Conservation (phyloP, 2,329 filamentous ascomycete species). For the Colletotrichum godetiae region DNA sequence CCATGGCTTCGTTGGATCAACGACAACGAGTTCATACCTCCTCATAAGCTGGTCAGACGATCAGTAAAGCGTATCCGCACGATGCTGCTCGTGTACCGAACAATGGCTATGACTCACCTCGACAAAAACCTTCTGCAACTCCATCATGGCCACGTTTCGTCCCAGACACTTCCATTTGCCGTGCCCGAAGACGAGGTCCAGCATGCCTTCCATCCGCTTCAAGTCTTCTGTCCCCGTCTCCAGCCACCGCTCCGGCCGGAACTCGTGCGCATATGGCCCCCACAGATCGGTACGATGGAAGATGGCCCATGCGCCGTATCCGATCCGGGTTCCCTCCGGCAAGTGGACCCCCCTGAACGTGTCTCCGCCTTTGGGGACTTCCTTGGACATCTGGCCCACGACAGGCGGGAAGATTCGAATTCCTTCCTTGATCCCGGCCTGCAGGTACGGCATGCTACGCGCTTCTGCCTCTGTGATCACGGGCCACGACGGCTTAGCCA, state of each 20-base stretch:
- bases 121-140: too few species aligned
- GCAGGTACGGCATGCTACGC: neutral
- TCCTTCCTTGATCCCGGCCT: neutral
- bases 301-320: neutral
- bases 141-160: too few species aligned
- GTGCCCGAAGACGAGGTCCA: too few species aligned
- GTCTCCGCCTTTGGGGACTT: neutral
- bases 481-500: slow-evolving; percentile 32
- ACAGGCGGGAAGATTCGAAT: too few species aligned
- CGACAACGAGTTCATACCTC: too few species aligned
- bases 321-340: neutral
- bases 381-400: neutral
- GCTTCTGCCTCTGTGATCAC: neutral
- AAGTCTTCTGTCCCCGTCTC: neutral
- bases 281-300: neutral
- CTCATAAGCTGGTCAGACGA: too few species aligned
- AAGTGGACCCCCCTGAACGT: too few species aligned
- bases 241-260: neutral
- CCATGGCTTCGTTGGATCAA: too few species aligned
- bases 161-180: too few species aligned
- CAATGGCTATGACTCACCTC: too few species aligned
- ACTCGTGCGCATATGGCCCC: neutral
- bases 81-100: too few species aligned
- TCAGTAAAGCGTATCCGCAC: too few species aligned
- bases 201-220: neutral